Percentiles rank a stretch among this genome's conserved stretches.
These are phyloP conservation scores for Solanum boliviense DNA, from an alignment of 257 asterid genomes.

Conservation along the genomic window DNA sequence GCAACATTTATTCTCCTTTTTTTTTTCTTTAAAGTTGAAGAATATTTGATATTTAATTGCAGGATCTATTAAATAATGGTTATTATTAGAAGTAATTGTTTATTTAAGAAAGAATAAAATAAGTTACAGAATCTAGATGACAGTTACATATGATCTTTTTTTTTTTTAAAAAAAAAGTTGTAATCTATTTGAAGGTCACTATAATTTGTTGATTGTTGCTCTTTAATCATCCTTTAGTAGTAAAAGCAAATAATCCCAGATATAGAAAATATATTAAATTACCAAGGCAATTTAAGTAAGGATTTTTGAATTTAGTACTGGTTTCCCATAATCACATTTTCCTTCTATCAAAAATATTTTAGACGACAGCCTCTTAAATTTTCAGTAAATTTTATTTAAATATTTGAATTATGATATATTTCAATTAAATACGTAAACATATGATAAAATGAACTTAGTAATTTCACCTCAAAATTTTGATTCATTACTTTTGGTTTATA, in stretches of 20 bases:
- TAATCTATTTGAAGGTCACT: not conserved
- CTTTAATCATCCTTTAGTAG: not conserved
- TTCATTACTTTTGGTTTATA: not conserved
- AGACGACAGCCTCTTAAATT: not conserved
- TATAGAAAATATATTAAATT: not conserved
- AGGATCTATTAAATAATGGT: not conserved
- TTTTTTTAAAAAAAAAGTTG: not conserved
- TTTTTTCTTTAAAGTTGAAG: not conserved
- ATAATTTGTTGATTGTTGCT: not conserved
- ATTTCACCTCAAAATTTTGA: not conserved
- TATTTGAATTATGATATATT: too few relatives aligned
- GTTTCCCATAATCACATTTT: not conserved
- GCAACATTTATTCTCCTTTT: not conserved
- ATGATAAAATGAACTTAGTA: not conserved
- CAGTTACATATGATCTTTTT: not conserved
- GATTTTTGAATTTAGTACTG: not conserved
- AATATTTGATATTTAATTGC: not conserved
- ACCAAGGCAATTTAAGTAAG: not conserved
- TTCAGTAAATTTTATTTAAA: too few relatives aligned
- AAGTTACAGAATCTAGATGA: not conserved
- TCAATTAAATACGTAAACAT: too few relatives aligned
- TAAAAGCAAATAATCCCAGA: not conserved
- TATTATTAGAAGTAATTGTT: not conserved
- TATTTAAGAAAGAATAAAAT: not conserved
- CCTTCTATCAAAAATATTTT: too few relatives aligned